phyloP scores from a whole-genome alignment of 352 stramenopile species.

The Saprolegnia diclina region DNA sequence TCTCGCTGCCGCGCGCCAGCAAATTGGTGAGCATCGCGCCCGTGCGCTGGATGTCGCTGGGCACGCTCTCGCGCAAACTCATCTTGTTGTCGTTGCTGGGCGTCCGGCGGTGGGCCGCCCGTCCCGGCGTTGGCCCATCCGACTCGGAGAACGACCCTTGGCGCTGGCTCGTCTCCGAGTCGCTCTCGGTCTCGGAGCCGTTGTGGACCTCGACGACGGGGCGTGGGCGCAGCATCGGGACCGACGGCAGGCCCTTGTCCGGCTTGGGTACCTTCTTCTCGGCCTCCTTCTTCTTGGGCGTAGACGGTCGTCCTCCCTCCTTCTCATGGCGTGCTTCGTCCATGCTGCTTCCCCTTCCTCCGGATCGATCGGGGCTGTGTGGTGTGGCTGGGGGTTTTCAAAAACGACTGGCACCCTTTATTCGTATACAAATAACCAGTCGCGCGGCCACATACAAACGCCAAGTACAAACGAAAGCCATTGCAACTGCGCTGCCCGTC shows the following conservation, averaged over 20 bases:
- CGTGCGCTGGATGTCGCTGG: conserved; percentile 1
- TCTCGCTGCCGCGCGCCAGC: not conserved
- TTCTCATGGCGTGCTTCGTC: not conserved
- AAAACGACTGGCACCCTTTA: no score
- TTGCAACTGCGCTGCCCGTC: not conserved
- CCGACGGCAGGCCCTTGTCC: not conserved
- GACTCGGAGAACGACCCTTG: not conserved
- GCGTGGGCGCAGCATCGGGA: not conserved
- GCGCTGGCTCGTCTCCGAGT: not conserved
- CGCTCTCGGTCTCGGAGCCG: not conserved
- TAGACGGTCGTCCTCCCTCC: not conserved
- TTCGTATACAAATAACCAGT: no score
- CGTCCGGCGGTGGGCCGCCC: no score
- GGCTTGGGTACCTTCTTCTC: not conserved
- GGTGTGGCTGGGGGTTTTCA: no score
- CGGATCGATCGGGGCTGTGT: no score
- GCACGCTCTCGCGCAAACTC: not conserved
- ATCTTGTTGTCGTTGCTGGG: not conserved
- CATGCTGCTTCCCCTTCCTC: not conserved
- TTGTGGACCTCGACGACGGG: not conserved
- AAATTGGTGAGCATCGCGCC: not conserved
- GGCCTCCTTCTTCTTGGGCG: not conserved
- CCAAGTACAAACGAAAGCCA: not conserved
- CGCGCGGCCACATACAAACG: not conserved
- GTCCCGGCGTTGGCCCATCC: not conserved